phyloP scores from a whole-genome alignment of 495 filamentous ascomycete species.

The Penicillium dipodomyicola region DNA sequence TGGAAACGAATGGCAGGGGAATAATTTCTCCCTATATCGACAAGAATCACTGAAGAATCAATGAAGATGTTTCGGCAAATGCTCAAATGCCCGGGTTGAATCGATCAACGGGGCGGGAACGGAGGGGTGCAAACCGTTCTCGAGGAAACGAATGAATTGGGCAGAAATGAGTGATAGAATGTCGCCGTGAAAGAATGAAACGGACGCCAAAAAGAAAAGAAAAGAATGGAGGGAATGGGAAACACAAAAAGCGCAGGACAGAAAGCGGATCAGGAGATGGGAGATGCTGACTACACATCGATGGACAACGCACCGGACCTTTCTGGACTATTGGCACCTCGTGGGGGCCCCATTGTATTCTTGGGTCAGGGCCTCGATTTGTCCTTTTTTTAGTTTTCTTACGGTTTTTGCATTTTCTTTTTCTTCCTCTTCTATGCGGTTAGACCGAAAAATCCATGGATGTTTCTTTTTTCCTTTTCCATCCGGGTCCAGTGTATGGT shows the following conservation, averaged over 20 bases:
- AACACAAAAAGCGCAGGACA: constrained; percentile 24
- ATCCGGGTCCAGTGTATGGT: background rate
- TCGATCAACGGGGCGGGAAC: constrained; percentile 32
- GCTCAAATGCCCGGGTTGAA: constrained; percentile 27
- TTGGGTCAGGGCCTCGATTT: constrained; percentile 12
- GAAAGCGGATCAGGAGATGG: constrained; percentile 35
- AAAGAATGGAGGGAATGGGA: constrained; percentile 27
- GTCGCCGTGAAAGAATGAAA: constrained; percentile 48
- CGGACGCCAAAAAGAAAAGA: constrained; percentile 31
- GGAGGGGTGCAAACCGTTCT: constrained; percentile 24
- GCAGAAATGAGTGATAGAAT: constrained; percentile 28
- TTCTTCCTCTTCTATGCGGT: background rate
- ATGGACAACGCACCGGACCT: background rate
- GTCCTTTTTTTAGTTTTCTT: constrained; percentile 2
- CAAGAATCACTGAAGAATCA: constrained; percentile 16
- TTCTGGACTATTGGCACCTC: constrained; percentile 21
- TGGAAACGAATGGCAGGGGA: constrained; percentile 23
- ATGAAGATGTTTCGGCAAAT: background rate
- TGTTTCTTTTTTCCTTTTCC: background rate
- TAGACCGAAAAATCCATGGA: background rate
- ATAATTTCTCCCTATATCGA: constrained; percentile 15
- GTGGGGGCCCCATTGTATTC: constrained; percentile 16
- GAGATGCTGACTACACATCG: constrained; percentile 27
- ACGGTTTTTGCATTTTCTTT: background rate
- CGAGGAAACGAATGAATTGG: constrained; percentile 30